phyloP scores from a whole-genome alignment of 257 asterid species.

The Solanum corneliomulleri region DNA sequence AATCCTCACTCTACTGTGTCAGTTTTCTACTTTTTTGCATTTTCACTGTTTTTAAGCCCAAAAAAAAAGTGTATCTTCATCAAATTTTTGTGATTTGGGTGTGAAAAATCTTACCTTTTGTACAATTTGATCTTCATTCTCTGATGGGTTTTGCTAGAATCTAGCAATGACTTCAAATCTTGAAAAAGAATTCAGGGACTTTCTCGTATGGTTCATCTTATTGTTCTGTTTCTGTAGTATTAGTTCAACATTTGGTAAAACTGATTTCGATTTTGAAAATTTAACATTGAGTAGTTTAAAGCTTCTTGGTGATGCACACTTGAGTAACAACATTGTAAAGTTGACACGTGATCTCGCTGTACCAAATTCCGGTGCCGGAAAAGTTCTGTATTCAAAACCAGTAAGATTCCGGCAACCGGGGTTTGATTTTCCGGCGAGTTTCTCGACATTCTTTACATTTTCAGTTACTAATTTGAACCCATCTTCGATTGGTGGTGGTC shows the following conservation, averaged over 20 bases:
- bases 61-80: background rate
- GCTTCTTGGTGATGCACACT: slow-evolving; percentile 79
- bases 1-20: background rate
- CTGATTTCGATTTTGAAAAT: slow-evolving; percentile 52
- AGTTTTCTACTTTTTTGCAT: background rate
- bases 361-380: slow-evolving; percentile 78
- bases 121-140: background rate
- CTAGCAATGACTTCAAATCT: slow-evolving; percentile 36
- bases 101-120: background rate
- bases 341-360: slow-evolving; percentile 64
- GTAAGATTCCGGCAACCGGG: slow-evolving; percentile 49
- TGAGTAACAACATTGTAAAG: slow-evolving; percentile 51
- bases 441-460: slow-evolving; percentile 72
- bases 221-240: background rate
- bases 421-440: slow-evolving; percentile 25
- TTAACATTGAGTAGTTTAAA: slow-evolving; percentile 46
- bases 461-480: slow-evolving; percentile 61
- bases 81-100: background rate
- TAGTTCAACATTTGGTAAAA: background rate
- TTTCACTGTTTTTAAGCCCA: background rate
- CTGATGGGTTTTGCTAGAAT: slow-evolving; percentile 17
- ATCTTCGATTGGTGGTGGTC: slow-evolving; percentile 73
- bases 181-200: slow-evolving; percentile 4
- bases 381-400: slow-evolving; percentile 51
- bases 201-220: background rate